Evolutionary conservation across 2,329 filamentous ascomycete genomes (phyloP), one percentile per base, ranked within the genome.

Genomic region (Helotiales sp.): DNA sequence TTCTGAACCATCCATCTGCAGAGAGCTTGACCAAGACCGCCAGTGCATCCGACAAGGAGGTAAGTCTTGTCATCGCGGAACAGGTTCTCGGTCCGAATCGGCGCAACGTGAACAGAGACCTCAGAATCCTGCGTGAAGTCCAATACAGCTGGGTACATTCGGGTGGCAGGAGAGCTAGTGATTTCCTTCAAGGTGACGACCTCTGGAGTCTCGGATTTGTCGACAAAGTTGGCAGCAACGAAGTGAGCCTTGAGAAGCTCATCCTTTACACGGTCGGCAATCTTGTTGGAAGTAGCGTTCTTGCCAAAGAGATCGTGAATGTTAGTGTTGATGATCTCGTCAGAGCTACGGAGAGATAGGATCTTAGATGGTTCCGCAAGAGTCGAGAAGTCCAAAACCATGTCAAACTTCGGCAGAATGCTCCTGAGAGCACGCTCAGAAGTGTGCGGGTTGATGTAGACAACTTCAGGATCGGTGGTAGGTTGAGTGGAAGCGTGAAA

Each of bases 161-260:
- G 34, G 17, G 25, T 29, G 19, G 49, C 12, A 13, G 55, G 19
- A 29, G 55, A 57, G 42, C 19, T 53, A 6, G 49, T 29, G 27
- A 50, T 25, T 29, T 57, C 49, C 22, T 50, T 48, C 3, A 57
- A 34, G 6, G 49, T 53, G 15, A 57, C 31, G n/a, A 57, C 38
- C 15, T 57, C 33, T 12, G 55, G 55, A 3, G 24, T 17, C 22
- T 53, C 55, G 24, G 55, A 48, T 19, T 31, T 49, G n/a, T 57
- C 55, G n/a, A 57, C 55, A 15, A 57, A 57, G 29, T 53, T 57
- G 15, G 55, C 55, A 29, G 55, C 55, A n/a, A 57, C 55, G 29
- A 57, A 57, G 50, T 57, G 55, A 17, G 55, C 55, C 19, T 57
- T 57, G 42, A 57, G 50, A 22, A 57, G 55, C 9, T 57, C 55